A percentile compares a stretch with the other conserved stretches of the same genome.
Evolutionary conservation across 129 eudicot genomes (phyloP).

Genomic region (Deinandra increscens): DNA sequence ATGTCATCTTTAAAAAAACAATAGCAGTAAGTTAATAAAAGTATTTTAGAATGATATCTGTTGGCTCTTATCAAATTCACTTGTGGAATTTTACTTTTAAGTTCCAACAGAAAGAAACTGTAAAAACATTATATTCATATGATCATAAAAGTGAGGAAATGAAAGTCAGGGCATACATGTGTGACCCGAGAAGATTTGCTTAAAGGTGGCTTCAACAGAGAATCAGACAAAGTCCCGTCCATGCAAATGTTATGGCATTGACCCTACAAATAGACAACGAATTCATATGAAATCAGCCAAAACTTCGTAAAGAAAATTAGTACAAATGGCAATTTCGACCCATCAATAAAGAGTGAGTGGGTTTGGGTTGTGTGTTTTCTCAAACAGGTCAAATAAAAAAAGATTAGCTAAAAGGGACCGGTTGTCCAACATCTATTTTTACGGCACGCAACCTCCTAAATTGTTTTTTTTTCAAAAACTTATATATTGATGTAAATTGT

Average conservation of each 20-base stretch:
- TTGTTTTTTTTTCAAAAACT: too few species aligned
- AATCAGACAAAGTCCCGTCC: slow-evolving; percentile 44
- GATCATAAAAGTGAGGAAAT: background rate
- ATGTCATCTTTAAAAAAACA: too few species aligned
- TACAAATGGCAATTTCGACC: background rate
- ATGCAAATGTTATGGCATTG: slow-evolving; percentile 39
- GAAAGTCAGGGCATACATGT: slow-evolving; percentile 38
- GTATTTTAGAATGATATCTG: background rate
- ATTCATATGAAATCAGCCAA: slow-evolving; percentile 3
- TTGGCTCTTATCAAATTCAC: background rate
- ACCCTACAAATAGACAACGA: slow-evolving; percentile 39
- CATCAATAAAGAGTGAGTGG: background rate
- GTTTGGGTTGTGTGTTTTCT: background rate
- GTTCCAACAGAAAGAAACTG: background rate
- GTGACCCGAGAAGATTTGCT: slow-evolving; percentile 45
- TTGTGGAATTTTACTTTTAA: too few species aligned
- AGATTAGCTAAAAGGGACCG: background rate
- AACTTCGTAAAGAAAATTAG: background rate
- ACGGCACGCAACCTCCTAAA: too few species aligned
- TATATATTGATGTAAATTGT: background rate
- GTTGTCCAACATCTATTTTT: background rate
- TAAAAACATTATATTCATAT: slow-evolving; percentile 9
- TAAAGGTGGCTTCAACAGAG: slow-evolving; percentile 41
- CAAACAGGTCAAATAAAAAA: background rate
- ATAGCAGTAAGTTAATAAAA: background rate